Evolutionary conservation across 2,329 filamentous ascomycete species (phyloP), one percentile per base, ranked within the genome.

Genomic region (Fusarium solani-melongenae): DNA sequence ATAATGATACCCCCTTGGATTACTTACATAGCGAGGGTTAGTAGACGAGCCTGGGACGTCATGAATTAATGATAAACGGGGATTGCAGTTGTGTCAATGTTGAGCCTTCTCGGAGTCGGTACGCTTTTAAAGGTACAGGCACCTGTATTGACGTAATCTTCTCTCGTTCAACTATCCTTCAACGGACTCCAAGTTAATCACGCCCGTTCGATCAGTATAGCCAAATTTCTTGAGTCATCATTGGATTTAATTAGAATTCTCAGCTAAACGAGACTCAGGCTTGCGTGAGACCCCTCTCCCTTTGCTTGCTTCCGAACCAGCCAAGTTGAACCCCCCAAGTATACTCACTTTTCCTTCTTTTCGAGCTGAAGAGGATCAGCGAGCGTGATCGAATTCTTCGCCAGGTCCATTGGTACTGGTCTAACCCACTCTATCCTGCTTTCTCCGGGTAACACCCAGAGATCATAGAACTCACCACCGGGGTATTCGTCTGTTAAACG

Each of bases 401-500:
- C 15, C 24, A 5, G 9, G 46, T 51, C 24, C 5, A 29, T 29
- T 2, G 46, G 24, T 51, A 51, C 24, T n/a, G 46, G 46, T 6
- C 15, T 10, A n/a, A 51, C 46, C 46, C 46, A 51, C 46, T 51
- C 46, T 4, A 51, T 51, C 24, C 46, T 51, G 9, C 24, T 51
- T 12, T 51, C 46, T 11, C 14, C 20, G 5, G 33, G 33, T 9
- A 34, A 8, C 53, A 57, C 20, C n/a, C 20, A 7, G 6, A 71
- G 39, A 10, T 17, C 49, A 17, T n/a, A 20, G 4, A 73, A 57
- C 27, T 71, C 63, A 46, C 70, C 71, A 10, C 62, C 63, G 24
- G 63, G 56, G 2, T 73, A 34, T 12, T 67, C 55, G 17, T 49
- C 33, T 11, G 70, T 73, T 39, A 62, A 38, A 1, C 31, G 59